Conservation (phyloP, 2,329 filamentous ascomycete species). For the Aspergillus quadrilineatus region DNA sequence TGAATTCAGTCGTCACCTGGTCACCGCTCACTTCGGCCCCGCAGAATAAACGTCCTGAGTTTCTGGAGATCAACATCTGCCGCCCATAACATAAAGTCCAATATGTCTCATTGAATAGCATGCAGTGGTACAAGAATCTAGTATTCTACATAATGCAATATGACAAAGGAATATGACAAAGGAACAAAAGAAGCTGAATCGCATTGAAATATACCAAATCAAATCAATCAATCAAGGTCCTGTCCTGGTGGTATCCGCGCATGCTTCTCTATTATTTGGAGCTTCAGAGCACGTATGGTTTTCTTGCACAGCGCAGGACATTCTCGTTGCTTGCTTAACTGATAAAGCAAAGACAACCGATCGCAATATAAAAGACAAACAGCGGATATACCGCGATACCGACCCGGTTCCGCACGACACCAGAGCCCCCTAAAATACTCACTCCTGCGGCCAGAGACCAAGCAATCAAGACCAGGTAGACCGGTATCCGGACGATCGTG, state of each 20-base stretch:
- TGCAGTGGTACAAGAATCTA: conserved; percentile 14
- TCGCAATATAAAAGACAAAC: conserved; percentile 88
- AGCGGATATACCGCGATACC: conserved; percentile 92
- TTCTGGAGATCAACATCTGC: no score
- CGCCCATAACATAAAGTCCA: background rate
- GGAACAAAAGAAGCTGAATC: conserved; percentile 6
- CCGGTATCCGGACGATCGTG: conserved; percentile 79
- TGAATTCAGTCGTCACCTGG: conserved; percentile 20
- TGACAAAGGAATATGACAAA: conserved; percentile 6
- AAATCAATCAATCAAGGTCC: background rate
- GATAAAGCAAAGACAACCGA: conserved; percentile 96
- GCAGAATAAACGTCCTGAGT: conserved; percentile 8
- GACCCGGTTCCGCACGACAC: conserved; percentile 91
- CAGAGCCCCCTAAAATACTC: conserved; percentile 92
- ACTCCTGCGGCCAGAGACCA: conserved; percentile 96
- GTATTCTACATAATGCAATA: conserved; percentile 11
- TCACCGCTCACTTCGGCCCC: conserved; percentile 26
- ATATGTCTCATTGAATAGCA: conserved; percentile 23
- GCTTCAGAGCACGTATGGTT: background rate
- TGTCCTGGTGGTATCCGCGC: background rate
- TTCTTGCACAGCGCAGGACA: background rate
- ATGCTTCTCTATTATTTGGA: background rate
- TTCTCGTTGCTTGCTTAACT: conserved; percentile 58
- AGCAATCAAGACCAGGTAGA: conserved; percentile 81
- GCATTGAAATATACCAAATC: conserved; percentile 8